A percentile compares a stretch with the other conserved stretches of the same genome.
phyloP scores from a whole-genome alignment of 2,329 filamentous ascomycete genomes.

The Alternaria sp. region DNA sequence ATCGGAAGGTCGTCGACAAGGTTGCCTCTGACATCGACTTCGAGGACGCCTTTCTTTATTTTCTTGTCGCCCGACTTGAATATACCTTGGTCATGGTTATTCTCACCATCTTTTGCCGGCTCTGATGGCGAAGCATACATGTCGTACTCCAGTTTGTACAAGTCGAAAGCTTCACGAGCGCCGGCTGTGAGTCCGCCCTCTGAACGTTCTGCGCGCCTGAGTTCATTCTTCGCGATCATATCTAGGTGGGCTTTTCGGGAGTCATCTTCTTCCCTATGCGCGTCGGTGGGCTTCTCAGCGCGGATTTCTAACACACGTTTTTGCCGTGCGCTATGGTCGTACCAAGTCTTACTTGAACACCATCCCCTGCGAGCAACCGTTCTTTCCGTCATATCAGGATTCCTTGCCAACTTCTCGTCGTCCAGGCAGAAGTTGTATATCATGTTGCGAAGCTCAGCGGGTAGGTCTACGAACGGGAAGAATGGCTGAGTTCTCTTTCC shows the following conservation, averaged over 20 bases:
- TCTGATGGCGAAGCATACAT: neutral
- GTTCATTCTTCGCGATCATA: neutral
- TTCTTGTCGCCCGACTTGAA: neutral
- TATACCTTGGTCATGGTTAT: neutral
- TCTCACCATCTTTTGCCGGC: neutral
- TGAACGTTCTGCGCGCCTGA: neutral
- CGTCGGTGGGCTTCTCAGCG: neutral
- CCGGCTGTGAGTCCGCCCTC: neutral
- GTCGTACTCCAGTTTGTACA: neutral
- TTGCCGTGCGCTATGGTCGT: too few species aligned
- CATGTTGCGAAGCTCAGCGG: constrained; percentile 1
- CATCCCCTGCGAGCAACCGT: too few species aligned
- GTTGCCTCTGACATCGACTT: constrained; percentile 1
- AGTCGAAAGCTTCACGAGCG: neutral
- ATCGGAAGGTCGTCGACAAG: constrained; percentile 4
- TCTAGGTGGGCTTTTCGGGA: neutral
- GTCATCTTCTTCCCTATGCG: neutral
- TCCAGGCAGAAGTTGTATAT: neutral
- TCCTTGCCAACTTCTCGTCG: neutral
- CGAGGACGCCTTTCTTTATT: neutral
- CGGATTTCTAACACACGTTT: neutral
- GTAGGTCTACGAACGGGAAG: neutral
- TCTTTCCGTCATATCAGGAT: neutral
- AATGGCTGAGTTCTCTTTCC: neutral
- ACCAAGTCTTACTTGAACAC: too few species aligned